Conservation (phyloP, 1,284 basidiomycete species). For the Cryptococcus hybrid region DNA sequence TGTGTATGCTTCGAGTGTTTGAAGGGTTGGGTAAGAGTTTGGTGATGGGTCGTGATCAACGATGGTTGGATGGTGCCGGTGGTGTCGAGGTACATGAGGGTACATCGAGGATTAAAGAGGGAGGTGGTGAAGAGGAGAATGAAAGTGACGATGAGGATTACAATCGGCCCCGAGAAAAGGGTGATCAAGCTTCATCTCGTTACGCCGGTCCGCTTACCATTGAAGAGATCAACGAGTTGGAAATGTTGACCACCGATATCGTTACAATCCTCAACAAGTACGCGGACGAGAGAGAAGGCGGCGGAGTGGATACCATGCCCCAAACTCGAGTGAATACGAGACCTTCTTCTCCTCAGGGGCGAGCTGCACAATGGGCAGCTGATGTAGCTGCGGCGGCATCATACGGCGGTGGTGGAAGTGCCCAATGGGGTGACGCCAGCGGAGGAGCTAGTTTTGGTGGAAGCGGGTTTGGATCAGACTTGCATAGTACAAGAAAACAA, state of each 20-base stretch:
- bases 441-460: neutral
- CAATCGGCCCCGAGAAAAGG: constrained; percentile 11
- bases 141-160: constrained; percentile 62
- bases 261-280: constrained; percentile 61
- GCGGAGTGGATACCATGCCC: constrained; percentile 5
- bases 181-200: constrained; percentile 3
- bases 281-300: constrained; percentile 36
- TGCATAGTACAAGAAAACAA: too few species aligned
- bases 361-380: neutral
- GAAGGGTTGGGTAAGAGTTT: constrained; percentile 66
- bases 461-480: neutral
- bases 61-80: constrained; percentile 19
- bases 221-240: constrained; percentile 70
- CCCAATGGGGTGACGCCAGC: neutral
- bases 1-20: constrained; percentile 84
- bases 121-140: constrained; percentile 36
- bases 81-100: constrained; percentile 19
- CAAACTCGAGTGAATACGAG: constrained; percentile 5
- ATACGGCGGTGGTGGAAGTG: neutral
- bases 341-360: neutral
- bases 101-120: constrained; percentile 20
- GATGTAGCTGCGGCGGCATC: neutral
- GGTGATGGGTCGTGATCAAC: constrained; percentile 27
- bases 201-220: constrained; percentile 54
- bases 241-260: constrained; percentile 68